phyloP scores from a whole-genome alignment of 129 eudicot genomes.

The Saussurea involucrata region DNA sequence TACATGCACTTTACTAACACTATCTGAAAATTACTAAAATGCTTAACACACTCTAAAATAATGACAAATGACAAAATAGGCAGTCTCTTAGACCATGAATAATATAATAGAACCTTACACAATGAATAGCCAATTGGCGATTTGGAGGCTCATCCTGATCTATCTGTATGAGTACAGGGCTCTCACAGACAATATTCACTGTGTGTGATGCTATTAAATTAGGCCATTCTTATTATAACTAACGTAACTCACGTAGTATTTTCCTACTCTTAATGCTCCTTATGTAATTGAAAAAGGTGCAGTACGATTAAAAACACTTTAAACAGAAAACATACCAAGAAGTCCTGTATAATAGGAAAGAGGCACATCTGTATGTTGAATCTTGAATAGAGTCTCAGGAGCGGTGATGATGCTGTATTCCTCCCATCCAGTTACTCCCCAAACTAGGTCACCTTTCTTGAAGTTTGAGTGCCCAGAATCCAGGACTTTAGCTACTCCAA shows the following conservation, averaged over 20 bases:
- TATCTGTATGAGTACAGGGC: background rate
- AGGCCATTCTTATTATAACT: background rate
- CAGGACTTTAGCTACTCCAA: constrained; percentile 51
- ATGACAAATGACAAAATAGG: background rate
- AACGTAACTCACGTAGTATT: background rate
- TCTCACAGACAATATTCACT: background rate
- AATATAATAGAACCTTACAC: background rate
- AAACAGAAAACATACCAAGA: constrained; percentile 38
- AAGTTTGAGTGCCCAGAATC: constrained; percentile 49
- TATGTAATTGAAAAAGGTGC: background rate
- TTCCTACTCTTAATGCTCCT: background rate
- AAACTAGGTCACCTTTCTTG: constrained; percentile 50
- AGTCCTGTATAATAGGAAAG: constrained; percentile 68
- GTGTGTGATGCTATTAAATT: background rate
- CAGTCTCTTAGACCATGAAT: background rate
- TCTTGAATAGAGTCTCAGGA: constrained; percentile 31
- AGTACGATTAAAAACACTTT: background rate
- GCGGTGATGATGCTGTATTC: constrained; percentile 40
- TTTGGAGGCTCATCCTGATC: background rate
- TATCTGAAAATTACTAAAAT: background rate
- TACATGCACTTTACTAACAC: background rate
- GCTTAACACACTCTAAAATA: background rate
- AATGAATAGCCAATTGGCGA: background rate
- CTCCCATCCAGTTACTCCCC: constrained; percentile 62
- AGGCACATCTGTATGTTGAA: constrained; percentile 53